Percentiles rank a stretch among this genome's conserved stretches.
phyloP scores from a whole-genome alignment of 192 early-diverging fungal species.

The Nowakowskiella sp. region DNA sequence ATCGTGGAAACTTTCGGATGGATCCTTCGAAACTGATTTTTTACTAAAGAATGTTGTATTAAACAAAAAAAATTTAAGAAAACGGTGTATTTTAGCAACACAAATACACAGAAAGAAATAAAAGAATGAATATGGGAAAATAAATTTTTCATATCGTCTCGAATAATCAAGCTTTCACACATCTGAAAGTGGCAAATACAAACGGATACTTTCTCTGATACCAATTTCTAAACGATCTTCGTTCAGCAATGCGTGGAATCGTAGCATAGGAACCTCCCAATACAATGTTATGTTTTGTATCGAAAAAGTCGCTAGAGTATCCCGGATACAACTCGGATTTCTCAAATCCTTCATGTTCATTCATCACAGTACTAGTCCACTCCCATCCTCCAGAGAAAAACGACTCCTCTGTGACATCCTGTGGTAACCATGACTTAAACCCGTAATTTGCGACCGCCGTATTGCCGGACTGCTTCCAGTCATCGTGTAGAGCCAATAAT shows the following conservation, averaged over 20 bases:
- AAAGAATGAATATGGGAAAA: too few species aligned
- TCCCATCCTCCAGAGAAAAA: conserved; percentile 62
- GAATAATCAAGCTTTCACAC: conserved; percentile 15
- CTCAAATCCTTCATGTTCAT: conserved; percentile 50
- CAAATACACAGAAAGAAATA: too few species aligned
- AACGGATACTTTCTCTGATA: conserved; percentile 81
- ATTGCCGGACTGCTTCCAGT: conserved; percentile 24
- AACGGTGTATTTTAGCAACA: too few species aligned
- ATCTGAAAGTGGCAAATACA: conserved; percentile 71
- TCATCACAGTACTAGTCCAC: conserved; percentile 65
- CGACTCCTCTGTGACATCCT: conserved; percentile 19
- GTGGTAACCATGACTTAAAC: conserved; percentile 60
- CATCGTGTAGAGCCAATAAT: conserved; percentile 28
- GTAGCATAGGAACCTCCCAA: conserved; percentile 85
- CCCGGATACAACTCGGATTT: conserved; percentile 70
- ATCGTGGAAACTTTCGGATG: too few species aligned
- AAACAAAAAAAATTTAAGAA: too few species aligned
- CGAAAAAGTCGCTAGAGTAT: conserved; percentile 87
- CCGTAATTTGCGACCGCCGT: conserved; percentile 55
- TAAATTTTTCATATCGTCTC: too few species aligned
- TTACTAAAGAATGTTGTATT: too few species aligned
- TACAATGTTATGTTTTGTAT: conserved; percentile 74
- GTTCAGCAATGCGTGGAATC: conserved; percentile 58
- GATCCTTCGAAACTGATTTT: too few species aligned
- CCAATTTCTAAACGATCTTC: conserved; percentile 82